Conservation (phyloP, 495 filamentous ascomycete genomes). For the Xylaria acuta region DNA sequence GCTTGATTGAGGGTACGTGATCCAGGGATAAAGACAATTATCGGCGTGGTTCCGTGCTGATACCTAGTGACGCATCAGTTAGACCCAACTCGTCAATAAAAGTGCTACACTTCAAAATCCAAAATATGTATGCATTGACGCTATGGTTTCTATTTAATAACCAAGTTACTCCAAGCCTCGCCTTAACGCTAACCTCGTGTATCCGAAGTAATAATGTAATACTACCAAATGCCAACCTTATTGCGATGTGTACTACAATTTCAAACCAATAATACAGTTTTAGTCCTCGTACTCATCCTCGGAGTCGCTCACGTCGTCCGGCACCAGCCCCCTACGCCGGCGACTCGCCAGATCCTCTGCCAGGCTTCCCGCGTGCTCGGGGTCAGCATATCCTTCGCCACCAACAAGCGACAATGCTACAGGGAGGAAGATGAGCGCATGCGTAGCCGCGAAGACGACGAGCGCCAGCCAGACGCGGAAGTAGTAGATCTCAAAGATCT, state of each 20-base stretch:
- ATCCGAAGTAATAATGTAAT: constrained; percentile 13
- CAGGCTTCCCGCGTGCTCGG: constrained; percentile 81
- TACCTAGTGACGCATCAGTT: background rate
- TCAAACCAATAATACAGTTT: constrained; percentile 3
- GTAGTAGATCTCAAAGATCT: constrained; percentile 99
- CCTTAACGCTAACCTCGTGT: constrained; percentile 19
- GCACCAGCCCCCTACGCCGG: constrained; percentile 51
- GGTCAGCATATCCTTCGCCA: constrained; percentile 85
- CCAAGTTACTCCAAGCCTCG: constrained; percentile 10
- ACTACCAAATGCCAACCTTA: constrained; percentile 12
- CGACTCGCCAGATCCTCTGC: constrained; percentile 76
- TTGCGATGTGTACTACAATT: background rate
- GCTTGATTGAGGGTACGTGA: background rate
- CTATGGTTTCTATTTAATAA: constrained; percentile 2
- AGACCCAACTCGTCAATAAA: background rate
- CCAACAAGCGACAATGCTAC: constrained; percentile 87
- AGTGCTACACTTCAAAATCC: background rate
- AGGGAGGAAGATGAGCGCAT: constrained; percentile 90
- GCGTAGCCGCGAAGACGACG: constrained; percentile 84
- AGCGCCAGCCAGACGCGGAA: constrained; percentile 95
- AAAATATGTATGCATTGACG: constrained; percentile 3
- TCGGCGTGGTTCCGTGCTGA: background rate
- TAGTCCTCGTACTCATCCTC: constrained; percentile 46
- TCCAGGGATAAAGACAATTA: background rate
- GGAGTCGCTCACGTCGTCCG: constrained; percentile 48